Conservation (phyloP, 2,329 filamentous ascomycete genomes). For the Arthrobotrys entomopaga region DNA sequence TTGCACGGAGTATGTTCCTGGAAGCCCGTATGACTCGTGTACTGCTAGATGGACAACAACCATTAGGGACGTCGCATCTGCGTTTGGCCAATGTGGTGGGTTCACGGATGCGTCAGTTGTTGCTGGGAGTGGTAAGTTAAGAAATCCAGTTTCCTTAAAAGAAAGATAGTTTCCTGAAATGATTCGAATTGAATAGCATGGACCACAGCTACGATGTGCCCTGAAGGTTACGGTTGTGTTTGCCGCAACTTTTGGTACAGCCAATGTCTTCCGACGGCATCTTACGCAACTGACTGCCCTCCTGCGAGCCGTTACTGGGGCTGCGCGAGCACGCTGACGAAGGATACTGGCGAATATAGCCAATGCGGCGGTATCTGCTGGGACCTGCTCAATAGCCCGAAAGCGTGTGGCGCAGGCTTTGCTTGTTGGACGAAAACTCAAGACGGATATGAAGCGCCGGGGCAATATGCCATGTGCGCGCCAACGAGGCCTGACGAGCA, state of each 20-base stretch:
- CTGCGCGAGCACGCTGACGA: constrained; percentile 28
- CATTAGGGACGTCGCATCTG: constrained; percentile 39
- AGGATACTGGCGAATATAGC: constrained; percentile 17
- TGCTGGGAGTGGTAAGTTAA: constrained; percentile 38
- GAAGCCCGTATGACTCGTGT: constrained; percentile 24
- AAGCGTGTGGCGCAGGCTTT: constrained; percentile 25
- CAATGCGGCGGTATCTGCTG: constrained; percentile 45
- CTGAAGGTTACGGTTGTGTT: constrained; percentile 35
- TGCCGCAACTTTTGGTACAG: constrained; percentile 51
- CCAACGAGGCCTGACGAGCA: constrained; percentile 22
- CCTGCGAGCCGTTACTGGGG: constrained; percentile 40
- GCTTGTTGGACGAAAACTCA: constrained; percentile 35
- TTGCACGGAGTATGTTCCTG: constrained; percentile 26
- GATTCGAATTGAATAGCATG: constrained; percentile 14
- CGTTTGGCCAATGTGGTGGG: constrained; percentile 44
- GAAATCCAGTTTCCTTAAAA: not conserved
- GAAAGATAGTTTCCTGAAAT: not conserved
- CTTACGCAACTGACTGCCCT: constrained; percentile 28
- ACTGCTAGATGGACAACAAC: constrained; percentile 39
- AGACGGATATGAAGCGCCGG: constrained; percentile 37
- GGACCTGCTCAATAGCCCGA: constrained; percentile 27
- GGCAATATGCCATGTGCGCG: constrained; percentile 34
- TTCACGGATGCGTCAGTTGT: constrained; percentile 38
- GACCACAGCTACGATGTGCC: constrained; percentile 43
- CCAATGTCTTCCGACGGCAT: constrained; percentile 43